Evolutionary conservation across 805 yeast genomes (phyloP), one percentile per base, ranked within the genome.

Genomic region (Pichia heedii): DNA sequence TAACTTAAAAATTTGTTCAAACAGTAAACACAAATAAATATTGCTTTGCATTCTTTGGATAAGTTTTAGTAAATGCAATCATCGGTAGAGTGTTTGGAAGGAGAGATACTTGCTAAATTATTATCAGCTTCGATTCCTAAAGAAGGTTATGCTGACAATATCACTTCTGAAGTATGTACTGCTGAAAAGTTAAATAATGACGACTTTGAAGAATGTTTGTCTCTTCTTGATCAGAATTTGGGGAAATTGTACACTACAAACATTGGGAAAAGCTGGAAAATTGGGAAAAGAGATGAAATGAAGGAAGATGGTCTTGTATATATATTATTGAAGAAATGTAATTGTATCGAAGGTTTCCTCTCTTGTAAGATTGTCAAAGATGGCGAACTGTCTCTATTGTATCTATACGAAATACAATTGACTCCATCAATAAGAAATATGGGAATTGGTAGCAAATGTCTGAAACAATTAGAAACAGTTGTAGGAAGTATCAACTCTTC

Each of bases 341-440:
- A 39, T 2, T 35, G 49, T 7, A 33, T 69, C 1, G 54, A 59
- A 2, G 77, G 70, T 1, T 76, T 77, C 47, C 36, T 74, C 12
- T 73, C 81, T 1, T 54, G 74, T 42, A 66, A 67, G 49, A 42
- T 71, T n/a, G 69, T 73, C 0, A 29, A 48, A 9, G 77, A 74
- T 40, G 60, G 62, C 24, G 68, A 57, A 10, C 47, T 53, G 8
- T 56, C 63, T 39, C 70, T 69, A 15, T 44, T 78, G 9, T 79
- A 77, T 50, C 60, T 79, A 10, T 79, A 75, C 50, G 84, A 79
- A 53, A 71, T 79, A 32, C 84, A 79, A 43, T 56, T 78, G 0
- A 26, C 44, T 2, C 62, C 64, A 1, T 15, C 39, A 11, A 63
- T 48, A 44, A 73, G 75, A 39, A 58, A 60, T 1, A 32, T 37